These are phyloP conservation scores for Fusarium nisikadoi DNA, from an alignment of 2,329 filamentous ascomycete species.

Conservation along the genomic window DNA sequence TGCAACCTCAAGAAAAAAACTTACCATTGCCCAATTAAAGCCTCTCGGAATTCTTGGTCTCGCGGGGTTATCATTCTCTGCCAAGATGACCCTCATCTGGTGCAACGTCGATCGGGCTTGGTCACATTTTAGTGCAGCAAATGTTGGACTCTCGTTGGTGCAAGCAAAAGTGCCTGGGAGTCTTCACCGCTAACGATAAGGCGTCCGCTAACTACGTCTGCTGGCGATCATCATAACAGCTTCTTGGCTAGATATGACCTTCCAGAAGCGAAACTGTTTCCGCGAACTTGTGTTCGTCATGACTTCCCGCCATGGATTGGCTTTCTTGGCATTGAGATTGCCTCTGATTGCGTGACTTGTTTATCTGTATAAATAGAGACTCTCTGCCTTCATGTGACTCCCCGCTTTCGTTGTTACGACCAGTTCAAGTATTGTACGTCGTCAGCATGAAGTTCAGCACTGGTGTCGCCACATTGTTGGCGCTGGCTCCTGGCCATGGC, in stretches of 20 bases:
- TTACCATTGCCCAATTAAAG: neutral
- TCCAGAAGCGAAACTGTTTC: conserved; percentile 23
- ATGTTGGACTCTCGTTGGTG: neutral
- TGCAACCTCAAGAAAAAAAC: neutral
- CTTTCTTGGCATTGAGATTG: neutral
- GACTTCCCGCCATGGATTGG: neutral
- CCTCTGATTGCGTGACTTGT: neutral
- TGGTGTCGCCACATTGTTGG: conserved; percentile 13
- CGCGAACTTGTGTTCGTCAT: neutral
- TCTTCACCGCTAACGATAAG: conserved; percentile 1
- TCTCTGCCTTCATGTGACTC: no score
- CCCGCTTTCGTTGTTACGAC: neutral
- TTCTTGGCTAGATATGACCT: conserved; percentile 20
- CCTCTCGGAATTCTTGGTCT: neutral
- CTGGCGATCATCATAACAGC: neutral
- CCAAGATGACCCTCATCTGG: neutral
- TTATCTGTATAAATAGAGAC: neutral
- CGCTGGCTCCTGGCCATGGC: conserved; percentile 9
- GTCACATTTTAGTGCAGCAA: neutral
- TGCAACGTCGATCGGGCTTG: conserved; percentile 5
- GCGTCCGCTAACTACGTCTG: neutral
- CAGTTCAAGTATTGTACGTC: neutral
- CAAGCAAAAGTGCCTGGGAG: neutral
- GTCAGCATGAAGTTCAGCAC: conserved; percentile 13
- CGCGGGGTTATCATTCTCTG: neutral